Base-by-base conservation (phyloP, 2,329 filamentous ascomycete species). In the Dryadomyces sulphureus region DNA sequence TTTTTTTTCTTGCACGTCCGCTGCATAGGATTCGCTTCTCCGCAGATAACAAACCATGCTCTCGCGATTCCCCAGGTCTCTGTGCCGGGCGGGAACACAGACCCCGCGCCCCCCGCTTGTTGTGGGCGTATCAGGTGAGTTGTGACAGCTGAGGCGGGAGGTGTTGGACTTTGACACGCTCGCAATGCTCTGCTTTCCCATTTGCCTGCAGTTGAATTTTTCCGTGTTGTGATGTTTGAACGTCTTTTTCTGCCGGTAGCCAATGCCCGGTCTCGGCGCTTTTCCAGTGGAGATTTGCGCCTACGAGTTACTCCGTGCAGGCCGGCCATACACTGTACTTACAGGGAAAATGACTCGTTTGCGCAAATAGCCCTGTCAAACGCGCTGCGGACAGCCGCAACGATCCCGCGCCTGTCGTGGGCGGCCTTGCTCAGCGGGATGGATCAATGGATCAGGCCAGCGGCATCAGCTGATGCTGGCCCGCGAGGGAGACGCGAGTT, bases 71-170 rank as follows among this genome's bases (percentile, higher is more conserved):
- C 43, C 41, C 30, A 35, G 41, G 21, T 20, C 41, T 22, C 19
- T 43, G 41, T 27, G 30, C 41, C 22, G 21, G 24, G 27, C 38
- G 20, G 45, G 41, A 38, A 27, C 25, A 17, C 17, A 27, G 16
- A 43, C 50, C 49, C 47, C 50, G 45, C 50, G 49, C 42, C 17
- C 40, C 49, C 51, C 51, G 50, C 51, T 51, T 49, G 44, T 51
- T 32, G 11, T 32, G 47, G 44, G 44, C 41, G 48, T 47, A 17
- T 49, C 47, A 48, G 49, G 51, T 51, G 51, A 47, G 51, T 47
- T 42, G 21, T 42, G n/a, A n/a, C n/a, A n/a, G n/a, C n/a, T n/a
- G n/a, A n/a, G n/a, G n/a, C n/a, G n/a, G n/a, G n/a, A n/a, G n/a
- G n/a, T n/a, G n/a, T n/a, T n/a, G n/a, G n/a, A n/a, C n/a, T n/a